Conservation (phyloP, 2,329 filamentous ascomycete species). For the Apiospora hydei region DNA sequence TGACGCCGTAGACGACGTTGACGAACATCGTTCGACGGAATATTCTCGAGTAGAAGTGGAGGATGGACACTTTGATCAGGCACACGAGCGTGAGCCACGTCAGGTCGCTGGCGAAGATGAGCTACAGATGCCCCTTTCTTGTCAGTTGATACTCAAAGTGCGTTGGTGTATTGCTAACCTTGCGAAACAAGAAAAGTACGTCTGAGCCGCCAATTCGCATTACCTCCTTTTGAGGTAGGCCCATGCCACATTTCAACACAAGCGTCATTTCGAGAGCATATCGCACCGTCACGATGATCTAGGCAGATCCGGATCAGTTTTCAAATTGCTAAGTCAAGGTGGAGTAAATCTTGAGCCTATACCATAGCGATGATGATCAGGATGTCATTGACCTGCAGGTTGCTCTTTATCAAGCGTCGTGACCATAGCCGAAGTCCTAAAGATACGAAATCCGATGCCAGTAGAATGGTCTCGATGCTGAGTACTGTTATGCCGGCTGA, state of each 20-base stretch:
- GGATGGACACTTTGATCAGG: conserved; percentile 31
- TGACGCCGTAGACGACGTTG: conserved; percentile 20
- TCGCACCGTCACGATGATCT: conserved; percentile 26
- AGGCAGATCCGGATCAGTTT: conserved; percentile 25
- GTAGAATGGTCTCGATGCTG: background rate
- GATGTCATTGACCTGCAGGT: conserved; percentile 29
- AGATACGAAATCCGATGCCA: conserved; percentile 26
- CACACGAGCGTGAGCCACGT: conserved; percentile 27
- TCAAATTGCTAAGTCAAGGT: conserved; percentile 23
- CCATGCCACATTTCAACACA: conserved; percentile 30
- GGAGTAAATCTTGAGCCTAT: background rate
- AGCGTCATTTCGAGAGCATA: conserved; percentile 29
- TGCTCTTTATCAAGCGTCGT: conserved; percentile 24
- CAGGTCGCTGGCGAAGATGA: conserved; percentile 27
- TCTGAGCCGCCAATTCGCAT: conserved; percentile 13
- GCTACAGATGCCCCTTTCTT: conserved; percentile 22
- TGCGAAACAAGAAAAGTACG: background rate
- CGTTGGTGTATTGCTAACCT: background rate
- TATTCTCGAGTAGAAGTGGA: conserved; percentile 31
- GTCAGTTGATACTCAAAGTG: background rate
- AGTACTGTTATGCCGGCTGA: background rate
- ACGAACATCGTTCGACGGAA: conserved; percentile 27
- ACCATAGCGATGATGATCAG: background rate
- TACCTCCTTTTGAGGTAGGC: conserved; percentile 28
- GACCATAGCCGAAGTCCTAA: conserved; percentile 32